Percentiles rank a stretch among this genome's conserved stretches.
These are phyloP conservation scores for Meyerozyma sp. DNA, from an alignment of 1,139 yeast species.

Conservation along the genomic window DNA sequence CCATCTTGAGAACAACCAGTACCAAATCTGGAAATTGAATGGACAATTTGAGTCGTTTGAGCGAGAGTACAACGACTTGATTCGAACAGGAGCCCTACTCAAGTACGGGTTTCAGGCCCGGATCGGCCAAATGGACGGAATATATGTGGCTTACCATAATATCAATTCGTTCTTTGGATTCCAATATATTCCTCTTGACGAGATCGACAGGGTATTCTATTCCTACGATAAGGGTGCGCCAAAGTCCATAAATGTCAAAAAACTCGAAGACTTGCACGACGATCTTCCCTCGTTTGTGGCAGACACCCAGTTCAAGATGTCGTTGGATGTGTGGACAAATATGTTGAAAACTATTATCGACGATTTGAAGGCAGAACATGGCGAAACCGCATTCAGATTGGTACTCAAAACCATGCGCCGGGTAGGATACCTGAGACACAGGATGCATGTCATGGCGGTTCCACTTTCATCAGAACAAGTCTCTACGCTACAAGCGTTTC, in stretches of 20 bases:
- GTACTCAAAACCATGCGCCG: constrained; percentile 14
- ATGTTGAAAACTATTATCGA: constrained; percentile 37
- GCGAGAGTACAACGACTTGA: constrained; percentile 71
- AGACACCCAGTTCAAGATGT: constrained; percentile 62
- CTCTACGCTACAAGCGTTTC: constrained; percentile 19
- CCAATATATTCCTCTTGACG: constrained; percentile 73
- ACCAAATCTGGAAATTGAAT: constrained; percentile 53
- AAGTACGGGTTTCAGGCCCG: constrained; percentile 90
- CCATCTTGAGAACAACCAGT: constrained; percentile 50
- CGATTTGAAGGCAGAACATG: constrained; percentile 18
- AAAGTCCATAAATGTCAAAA: constrained; percentile 34
- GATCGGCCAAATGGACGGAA: constrained; percentile 96
- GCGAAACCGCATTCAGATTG: constrained; percentile 24
- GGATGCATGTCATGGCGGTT: constrained; percentile 25
- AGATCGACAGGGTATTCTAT: constrained; percentile 52
- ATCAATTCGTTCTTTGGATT: constrained; percentile 79
- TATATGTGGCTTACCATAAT: constrained; percentile 87
- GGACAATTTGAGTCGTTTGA: constrained; percentile 78
- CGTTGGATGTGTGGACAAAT: constrained; percentile 52
- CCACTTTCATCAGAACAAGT: constrained; percentile 25
- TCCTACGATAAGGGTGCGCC: constrained; percentile 17
- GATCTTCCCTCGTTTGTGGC: constrained; percentile 51
- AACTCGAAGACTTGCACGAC: constrained; percentile 21
- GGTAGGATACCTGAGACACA: not conserved
- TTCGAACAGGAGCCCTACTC: constrained; percentile 65